These are phyloP conservation scores for Straminergon stramineum DNA, from an alignment of 225 moss, liverwort and hornwort species.

Conservation along the genomic window DNA sequence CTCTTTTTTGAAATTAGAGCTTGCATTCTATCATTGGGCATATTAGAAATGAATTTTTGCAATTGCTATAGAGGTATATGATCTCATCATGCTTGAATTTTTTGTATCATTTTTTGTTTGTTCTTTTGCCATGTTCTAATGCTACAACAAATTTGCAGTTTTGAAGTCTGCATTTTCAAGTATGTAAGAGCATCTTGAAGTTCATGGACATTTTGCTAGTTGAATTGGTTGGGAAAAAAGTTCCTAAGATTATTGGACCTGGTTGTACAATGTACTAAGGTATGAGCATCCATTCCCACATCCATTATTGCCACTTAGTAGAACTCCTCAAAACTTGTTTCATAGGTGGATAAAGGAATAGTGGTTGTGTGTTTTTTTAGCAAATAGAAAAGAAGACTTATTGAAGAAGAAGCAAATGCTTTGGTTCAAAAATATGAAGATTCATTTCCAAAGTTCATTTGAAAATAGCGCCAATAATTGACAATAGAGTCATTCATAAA, in stretches of 20 bases:
- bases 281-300: not conserved
- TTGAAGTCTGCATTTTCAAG: not conserved
- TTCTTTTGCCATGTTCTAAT: accelerated
- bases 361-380: not conserved
- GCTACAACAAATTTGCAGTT: not conserved
- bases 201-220: not conserved
- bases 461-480: not conserved
- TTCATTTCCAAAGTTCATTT: not conserved
- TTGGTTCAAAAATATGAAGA: not conserved
- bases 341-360: not conserved
- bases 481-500: accelerated
- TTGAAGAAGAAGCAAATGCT: not conserved
- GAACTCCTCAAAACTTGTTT: not conserved
- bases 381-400: not conserved
- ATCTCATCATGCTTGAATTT: accelerated
- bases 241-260: not conserved
- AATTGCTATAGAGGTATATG: not conserved
- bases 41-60: not conserved
- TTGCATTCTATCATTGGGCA: not conserved
- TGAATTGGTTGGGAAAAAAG: not conserved
- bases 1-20: too few species aligned
- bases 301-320: not conserved
- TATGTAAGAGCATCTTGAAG: not conserved
- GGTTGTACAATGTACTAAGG: not conserved
- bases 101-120: not conserved